These are phyloP conservation scores for Colletotrichum sp. DNA, from an alignment of 2,329 filamentous ascomycete genomes.

Conservation along the genomic window DNA sequence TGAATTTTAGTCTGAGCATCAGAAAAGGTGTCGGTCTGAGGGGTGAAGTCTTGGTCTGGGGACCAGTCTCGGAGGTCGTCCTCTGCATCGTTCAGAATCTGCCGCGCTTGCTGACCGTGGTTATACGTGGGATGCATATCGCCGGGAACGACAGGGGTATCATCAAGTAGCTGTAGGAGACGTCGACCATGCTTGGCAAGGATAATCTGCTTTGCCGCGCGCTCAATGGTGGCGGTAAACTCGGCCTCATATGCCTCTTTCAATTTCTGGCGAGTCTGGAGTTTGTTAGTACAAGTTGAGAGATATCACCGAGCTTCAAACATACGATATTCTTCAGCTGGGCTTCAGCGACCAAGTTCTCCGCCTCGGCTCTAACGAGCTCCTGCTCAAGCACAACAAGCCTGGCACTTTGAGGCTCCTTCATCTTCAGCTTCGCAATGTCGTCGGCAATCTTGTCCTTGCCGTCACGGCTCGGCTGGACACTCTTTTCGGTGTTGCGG, in stretches of 20 bases:
- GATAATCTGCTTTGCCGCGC: conserved; percentile 95
- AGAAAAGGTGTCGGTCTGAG: neutral
- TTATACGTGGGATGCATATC: conserved; percentile 75
- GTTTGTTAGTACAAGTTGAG: neutral
- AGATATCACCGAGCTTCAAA: conserved; percentile 23
- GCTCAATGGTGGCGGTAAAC: conserved; percentile 89
- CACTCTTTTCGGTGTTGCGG: conserved; percentile 92
- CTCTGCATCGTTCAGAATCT: conserved; percentile 92
- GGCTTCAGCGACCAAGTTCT: conserved; percentile 94
- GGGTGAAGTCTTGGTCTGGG: conserved; percentile 41
- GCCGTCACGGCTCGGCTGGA: conserved; percentile 88
- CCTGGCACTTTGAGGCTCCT: conserved; percentile 84
- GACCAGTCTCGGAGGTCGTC: conserved; percentile 83
- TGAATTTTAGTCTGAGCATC: conserved; percentile 1
- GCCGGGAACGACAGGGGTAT: conserved; percentile 87
- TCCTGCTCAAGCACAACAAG: conserved; percentile 92
- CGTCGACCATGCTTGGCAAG: conserved; percentile 89
- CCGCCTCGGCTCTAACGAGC: conserved; percentile 92
- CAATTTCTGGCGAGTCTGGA: conserved; percentile 89
- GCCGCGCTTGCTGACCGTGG: conserved; percentile 70
- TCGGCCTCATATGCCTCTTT: conserved; percentile 93
- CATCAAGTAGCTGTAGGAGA: conserved; percentile 84
- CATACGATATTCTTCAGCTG: conserved; percentile 92
- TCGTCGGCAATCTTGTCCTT: conserved; percentile 91
- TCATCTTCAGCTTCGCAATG: conserved; percentile 88